Evolutionary conservation across 345 rosid genomes (phyloP).

Genomic region (Aethionema arabicum): DNA sequence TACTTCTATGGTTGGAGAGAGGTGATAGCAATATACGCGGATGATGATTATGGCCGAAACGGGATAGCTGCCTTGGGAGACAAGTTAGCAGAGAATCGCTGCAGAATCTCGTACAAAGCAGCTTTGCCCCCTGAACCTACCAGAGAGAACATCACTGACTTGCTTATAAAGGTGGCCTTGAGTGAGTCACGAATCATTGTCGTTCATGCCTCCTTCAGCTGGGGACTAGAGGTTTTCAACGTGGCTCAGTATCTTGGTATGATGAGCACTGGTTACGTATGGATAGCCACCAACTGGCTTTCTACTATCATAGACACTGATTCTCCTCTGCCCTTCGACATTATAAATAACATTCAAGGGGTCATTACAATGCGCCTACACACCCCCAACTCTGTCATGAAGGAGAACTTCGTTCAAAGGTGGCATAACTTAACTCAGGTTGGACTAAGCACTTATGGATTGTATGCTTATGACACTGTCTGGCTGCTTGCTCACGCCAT

Average conservation of each 20-base stretch:
- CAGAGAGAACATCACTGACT: conserved; percentile 58
- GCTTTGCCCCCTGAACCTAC: conserved; percentile 57
- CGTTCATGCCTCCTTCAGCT: conserved; percentile 45
- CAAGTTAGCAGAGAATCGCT: conserved; percentile 56
- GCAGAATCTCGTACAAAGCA: conserved; percentile 76
- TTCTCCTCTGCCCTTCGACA: conserved; percentile 47
- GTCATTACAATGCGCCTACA: conserved; percentile 64
- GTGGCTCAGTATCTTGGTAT: conserved; percentile 68
- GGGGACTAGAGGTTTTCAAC: conserved; percentile 55
- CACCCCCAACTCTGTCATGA: conserved; percentile 60
- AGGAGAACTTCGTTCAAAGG: conserved; percentile 53
- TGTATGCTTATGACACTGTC: conserved; percentile 85
- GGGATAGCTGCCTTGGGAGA: conserved; percentile 79
- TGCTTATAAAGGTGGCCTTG: conserved; percentile 66
- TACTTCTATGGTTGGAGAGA: conserved; percentile 76
- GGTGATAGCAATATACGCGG: conserved; percentile 69
- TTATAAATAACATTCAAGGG: conserved; percentile 58
- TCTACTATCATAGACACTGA: conserved; percentile 49
- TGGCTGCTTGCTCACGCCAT: conserved; percentile 84
- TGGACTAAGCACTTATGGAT: conserved; percentile 62
- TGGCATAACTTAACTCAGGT: conserved; percentile 67
- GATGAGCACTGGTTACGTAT: conserved; percentile 68
- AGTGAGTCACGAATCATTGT: conserved; percentile 76
- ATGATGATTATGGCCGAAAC: conserved; percentile 83
- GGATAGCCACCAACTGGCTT: conserved; percentile 71